Evolutionary conservation across 176 grass and related monocot species (phyloP).

Genomic region (Tillandsia fasciculata): DNA sequence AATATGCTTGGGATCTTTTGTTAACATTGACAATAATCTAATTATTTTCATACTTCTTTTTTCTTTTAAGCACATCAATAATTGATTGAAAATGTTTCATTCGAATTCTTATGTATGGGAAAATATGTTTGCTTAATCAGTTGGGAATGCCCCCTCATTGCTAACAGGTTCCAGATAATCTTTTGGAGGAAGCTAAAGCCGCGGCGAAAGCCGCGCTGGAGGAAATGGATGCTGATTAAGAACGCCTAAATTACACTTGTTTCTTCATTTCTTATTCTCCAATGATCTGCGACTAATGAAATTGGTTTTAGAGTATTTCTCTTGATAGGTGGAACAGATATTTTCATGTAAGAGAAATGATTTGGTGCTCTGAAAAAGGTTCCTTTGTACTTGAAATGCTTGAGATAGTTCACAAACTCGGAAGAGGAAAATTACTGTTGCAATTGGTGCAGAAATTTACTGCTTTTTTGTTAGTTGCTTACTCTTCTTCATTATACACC

Average conservation of each 20-base stretch:
- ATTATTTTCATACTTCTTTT: not conserved
- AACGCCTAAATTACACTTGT: not conserved
- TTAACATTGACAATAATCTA: not conserved
- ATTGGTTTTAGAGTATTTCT: not conserved
- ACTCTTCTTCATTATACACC: too few species aligned
- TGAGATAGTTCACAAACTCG: too few species aligned
- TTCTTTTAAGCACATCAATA: not conserved
- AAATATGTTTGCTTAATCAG: not conserved
- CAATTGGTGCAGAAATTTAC: too few species aligned
- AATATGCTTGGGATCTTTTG: not conserved
- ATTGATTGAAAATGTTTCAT: not conserved
- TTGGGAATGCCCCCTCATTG: not conserved
- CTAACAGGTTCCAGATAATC: conserved; percentile 53
- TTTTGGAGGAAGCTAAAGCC: conserved; percentile 49
- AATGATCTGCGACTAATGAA: not conserved
- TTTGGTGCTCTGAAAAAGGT: not conserved
- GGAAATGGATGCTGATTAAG: conserved; percentile 82
- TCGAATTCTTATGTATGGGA: not conserved
- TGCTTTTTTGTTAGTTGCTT: too few species aligned
- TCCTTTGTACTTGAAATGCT: not conserved
- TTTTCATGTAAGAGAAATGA: not conserved
- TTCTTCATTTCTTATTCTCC: not conserved
- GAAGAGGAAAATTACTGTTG: too few species aligned
- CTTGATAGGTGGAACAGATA: not conserved
- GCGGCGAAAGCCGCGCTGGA: conserved; percentile 57